Evolutionary conservation across 1,284 basidiomycete species (phyloP).

Genomic region (Leccinum huronense): DNA sequence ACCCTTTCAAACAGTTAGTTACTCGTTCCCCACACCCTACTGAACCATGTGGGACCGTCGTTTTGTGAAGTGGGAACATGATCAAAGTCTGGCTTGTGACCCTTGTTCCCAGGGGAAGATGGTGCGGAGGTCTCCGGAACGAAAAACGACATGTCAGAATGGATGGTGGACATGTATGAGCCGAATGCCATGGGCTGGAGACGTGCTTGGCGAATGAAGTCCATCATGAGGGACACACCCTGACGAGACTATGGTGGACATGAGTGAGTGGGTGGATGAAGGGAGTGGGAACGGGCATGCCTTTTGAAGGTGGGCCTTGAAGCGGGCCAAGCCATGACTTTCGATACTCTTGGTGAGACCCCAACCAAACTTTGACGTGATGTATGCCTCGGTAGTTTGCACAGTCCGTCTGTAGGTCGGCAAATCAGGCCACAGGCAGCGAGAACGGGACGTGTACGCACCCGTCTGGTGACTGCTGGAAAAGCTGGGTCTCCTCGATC

Average conservation of each 20-base stretch:
- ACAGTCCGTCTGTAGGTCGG: conserved; percentile 56
- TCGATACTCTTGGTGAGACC: conserved; percentile 78
- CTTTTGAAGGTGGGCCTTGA: conserved; percentile 76
- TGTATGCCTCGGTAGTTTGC: conserved; percentile 73
- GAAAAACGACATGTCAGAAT: conserved; percentile 36
- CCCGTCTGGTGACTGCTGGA: conserved; percentile 65
- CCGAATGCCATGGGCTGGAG: conserved; percentile 65
- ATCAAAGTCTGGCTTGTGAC: conserved; percentile 24
- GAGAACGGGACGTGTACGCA: conserved; percentile 35
- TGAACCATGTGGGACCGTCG: conserved; percentile 24
- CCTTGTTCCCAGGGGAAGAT: conserved; percentile 15
- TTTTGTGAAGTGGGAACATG: conserved; percentile 15
- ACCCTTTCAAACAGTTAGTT: conserved; percentile 12
- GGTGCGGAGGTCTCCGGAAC: conserved; percentile 23
- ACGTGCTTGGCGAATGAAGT: conserved; percentile 71
- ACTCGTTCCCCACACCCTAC: conserved; percentile 27
- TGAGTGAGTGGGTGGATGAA: conserved; percentile 17
- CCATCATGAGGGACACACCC: conserved; percentile 72
- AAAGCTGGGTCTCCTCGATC: conserved; percentile 69
- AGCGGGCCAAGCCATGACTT: conserved; percentile 69
- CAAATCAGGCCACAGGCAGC: conserved; percentile 12
- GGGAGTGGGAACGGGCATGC: conserved; percentile 39
- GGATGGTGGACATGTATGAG: conserved; percentile 37
- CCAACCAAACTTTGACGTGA: conserved; percentile 80
- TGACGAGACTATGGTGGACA: conserved; percentile 64